Percentiles rank a stretch among this genome's conserved stretches.
phyloP scores from a whole-genome alignment of 1,284 basidiomycete species.

The Boletellus deceptivus region DNA sequence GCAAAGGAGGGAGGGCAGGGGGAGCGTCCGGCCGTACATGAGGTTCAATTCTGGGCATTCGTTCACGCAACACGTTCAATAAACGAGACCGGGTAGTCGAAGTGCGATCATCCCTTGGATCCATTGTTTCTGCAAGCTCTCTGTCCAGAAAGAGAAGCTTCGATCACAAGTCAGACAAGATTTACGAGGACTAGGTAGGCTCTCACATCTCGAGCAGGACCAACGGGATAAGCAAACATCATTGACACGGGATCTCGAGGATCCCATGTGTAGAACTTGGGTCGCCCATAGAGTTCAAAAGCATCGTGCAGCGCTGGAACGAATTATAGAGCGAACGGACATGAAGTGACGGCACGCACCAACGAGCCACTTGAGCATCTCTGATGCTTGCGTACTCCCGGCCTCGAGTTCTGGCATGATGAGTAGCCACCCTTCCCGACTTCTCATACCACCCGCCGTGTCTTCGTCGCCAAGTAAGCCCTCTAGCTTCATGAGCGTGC shows the following conservation, averaged over 20 bases:
- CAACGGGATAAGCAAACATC: conserved; percentile 84
- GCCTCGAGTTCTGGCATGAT: conserved; percentile 79
- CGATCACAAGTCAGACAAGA: conserved; percentile 14
- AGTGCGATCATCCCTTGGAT: conserved; percentile 78
- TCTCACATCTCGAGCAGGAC: conserved; percentile 69
- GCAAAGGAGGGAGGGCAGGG: conserved; percentile 19
- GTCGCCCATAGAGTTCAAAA: conserved; percentile 84
- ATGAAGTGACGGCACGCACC: conserved; percentile 46
- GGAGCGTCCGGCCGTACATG: conserved; percentile 21
- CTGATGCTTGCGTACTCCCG: conserved; percentile 48
- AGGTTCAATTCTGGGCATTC: conserved; percentile 50
- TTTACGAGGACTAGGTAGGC: not conserved
- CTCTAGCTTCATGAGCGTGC: conserved; percentile 87
- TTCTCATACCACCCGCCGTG: conserved; percentile 55
- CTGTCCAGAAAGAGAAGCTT: conserved; percentile 88
- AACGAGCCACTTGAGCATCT: conserved; percentile 95
- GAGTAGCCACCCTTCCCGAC: conserved; percentile 78
- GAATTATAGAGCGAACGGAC: conserved; percentile 8
- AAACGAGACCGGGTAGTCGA: conserved; percentile 65
- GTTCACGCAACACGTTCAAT: conserved; percentile 60
- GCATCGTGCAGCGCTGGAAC: conserved; percentile 77
- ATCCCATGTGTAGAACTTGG: conserved; percentile 83
- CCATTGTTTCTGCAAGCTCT: conserved; percentile 75
- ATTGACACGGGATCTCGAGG: conserved; percentile 71
- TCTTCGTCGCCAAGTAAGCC: conserved; percentile 80